These are phyloP conservation scores for Dactylellina haptotyla DNA, from an alignment of 2,329 filamentous ascomycete species.

Conservation along the genomic window DNA sequence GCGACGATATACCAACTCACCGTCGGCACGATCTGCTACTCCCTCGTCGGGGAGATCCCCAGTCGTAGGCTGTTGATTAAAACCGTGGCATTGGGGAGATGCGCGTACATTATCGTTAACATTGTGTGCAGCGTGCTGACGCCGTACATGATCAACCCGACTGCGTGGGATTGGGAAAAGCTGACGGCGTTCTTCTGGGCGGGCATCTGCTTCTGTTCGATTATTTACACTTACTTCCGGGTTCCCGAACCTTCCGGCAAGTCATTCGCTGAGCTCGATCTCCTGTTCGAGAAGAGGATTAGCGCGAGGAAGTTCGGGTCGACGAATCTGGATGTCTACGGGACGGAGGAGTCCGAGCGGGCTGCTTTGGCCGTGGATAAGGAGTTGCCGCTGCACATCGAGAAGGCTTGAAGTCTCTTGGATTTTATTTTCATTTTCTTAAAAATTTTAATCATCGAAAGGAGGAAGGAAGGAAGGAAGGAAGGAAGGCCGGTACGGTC, in stretches of 20 bases:
- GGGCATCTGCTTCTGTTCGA: constrained; percentile 80
- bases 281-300: constrained; percentile 80
- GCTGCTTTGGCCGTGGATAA: constrained; percentile 41
- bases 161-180: constrained; percentile 83
- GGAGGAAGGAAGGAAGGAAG: no score
- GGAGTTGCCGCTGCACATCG: constrained; percentile 20
- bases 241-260: constrained; percentile 82
- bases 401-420: constrained; percentile 27
- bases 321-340: constrained; percentile 69
- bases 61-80: constrained; percentile 87
- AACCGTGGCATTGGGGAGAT: constrained; percentile 85
- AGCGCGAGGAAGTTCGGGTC: constrained; percentile 77
- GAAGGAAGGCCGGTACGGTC: not conserved
- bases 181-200: constrained; percentile 61
- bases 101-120: constrained; percentile 81
- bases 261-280: constrained; percentile 84
- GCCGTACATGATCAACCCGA: constrained; percentile 91
- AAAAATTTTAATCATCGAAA: not conserved
- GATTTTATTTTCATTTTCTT: not conserved
- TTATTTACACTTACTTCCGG: constrained; percentile 83
- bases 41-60: constrained; percentile 84
- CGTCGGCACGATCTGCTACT: constrained; percentile 90
- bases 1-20: constrained; percentile 85
- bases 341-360: constrained; percentile 58
- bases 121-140: constrained; percentile 85